Base-by-base conservation (phyloP, 345 rosid genomes). In the Populus pruinosa region DNA sequence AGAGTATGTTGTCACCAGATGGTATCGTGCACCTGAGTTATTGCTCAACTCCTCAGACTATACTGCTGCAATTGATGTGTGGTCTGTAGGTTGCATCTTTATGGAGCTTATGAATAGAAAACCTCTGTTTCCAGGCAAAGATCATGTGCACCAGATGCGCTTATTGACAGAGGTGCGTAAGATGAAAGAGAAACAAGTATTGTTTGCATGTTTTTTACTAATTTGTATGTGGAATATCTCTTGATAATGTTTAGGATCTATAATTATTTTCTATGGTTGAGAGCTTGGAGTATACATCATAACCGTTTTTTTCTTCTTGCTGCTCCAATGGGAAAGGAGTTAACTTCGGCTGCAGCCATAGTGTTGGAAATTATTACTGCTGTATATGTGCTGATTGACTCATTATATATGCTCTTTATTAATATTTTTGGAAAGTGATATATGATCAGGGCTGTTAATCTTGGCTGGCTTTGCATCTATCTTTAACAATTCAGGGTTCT, bases 41-140 rank as follows among this genome's bases (percentile, higher is more conserved):
- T 75, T 96, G 79, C 87, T 96, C 70, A 96, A 91, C 88, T 92
- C 96, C 29, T 88, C 98, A 0, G 97, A 94, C 38, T 94, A 96
- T 77, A 94, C 95, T 18, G 92, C 96, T 25, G 90, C 99, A 41
- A 96, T 94, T 13, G 99, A 96, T 86, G 97, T 96, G 59, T 96
- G 98, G 99, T 96, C 99, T 71, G 99, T 94, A 16, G 99, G 99
- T 70, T 96, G 99, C 86, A 89, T 96, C 79, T 96, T 81, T 76
- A 88, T 96, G 99, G 99, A 96, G 88, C 97, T 96, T 33, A 89
- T 94, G 97, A 94, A 96, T 70, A 83, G 97, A 80, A 96, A 84
- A 62, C 97, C 99, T 81, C 59, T 96, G 79, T 96, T 94, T 77
- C 99, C 98, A 0, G 99, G 99, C 71, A 96, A 29, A 78, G 99